These are phyloP conservation scores for Trichoderma asperellum DNA, from an alignment of 2,329 filamentous ascomycete species.

Conservation along the genomic window DNA sequence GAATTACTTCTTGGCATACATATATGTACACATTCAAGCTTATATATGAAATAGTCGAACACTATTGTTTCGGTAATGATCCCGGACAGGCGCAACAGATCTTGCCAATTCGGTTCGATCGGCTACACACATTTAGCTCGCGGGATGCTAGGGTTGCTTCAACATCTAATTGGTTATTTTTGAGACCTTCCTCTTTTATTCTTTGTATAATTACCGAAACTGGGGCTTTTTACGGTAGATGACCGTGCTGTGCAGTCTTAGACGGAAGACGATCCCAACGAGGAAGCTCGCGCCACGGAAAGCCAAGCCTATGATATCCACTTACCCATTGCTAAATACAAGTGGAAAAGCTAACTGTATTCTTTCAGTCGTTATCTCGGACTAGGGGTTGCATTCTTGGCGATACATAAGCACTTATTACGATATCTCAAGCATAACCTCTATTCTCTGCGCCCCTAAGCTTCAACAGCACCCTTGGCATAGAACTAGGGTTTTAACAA, in stretches of 20 bases:
- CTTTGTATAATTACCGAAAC: not conserved
- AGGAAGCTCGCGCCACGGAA: not conserved
- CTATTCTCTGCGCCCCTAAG: not conserved
- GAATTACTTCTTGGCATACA: not conserved
- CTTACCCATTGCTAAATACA: no score
- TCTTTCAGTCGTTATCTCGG: not conserved
- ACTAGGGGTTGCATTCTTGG: not conserved
- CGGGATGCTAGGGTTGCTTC: constrained; percentile 4
- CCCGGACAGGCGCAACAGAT: not conserved
- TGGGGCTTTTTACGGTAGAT: not conserved
- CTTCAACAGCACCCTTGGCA: not conserved
- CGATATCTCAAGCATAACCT: not conserved
- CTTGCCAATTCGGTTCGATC: not conserved
- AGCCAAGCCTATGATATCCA: not conserved
- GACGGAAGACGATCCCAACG: constrained; percentile 14
- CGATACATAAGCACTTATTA: not conserved
- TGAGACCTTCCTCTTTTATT: not conserved
- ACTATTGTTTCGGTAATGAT: not conserved
- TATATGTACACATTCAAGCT: not conserved
- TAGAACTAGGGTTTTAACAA: not conserved
- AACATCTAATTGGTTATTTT: not conserved
- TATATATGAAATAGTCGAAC: not conserved
- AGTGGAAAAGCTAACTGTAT: not conserved
- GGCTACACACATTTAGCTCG: not conserved
- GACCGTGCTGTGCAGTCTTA: not conserved